phyloP scores from a whole-genome alignment of 176 grass and related monocot species.

The Oryza longistaminata region DNA sequence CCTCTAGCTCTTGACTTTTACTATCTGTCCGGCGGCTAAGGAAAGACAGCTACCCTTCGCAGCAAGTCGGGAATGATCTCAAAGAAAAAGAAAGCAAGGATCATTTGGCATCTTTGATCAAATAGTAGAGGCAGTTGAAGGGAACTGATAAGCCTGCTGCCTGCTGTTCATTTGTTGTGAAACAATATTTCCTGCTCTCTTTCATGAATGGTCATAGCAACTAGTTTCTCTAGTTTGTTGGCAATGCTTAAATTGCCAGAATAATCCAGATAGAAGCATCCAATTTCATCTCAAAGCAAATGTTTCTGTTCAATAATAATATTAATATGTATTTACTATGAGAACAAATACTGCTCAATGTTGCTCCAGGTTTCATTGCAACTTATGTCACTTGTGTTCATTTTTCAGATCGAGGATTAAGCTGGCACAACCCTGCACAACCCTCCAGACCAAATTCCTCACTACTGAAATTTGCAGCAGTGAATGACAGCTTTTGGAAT shows the following conservation, averaged over 20 bases:
- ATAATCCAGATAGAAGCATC: not conserved
- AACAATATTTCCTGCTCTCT: not conserved
- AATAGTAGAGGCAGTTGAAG: not conserved
- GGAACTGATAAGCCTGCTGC: not conserved
- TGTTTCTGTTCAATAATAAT: not conserved
- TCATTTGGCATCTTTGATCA: not conserved
- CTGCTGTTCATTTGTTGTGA: no score
- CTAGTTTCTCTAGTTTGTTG: not conserved
- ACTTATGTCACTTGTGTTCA: not conserved
- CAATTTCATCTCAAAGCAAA: not conserved
- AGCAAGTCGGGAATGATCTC: not conserved
- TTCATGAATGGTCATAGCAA: not conserved
- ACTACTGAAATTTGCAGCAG: not conserved
- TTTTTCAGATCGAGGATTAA: conserved; percentile 7
- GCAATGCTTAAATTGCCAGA: not conserved
- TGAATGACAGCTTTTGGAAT: not conserved
- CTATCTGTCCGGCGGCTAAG: not conserved
- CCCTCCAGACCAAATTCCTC: not conserved
- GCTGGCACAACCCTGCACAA: not conserved
- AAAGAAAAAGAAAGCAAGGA: not conserved
- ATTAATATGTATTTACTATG: not conserved
- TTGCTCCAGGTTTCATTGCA: not conserved
- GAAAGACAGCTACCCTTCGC: not conserved
- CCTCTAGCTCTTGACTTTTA: not conserved
- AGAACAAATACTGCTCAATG: not conserved